These are phyloP conservation scores for Pichia sp. DNA, from an alignment of 1,139 yeast genomes.

Conservation along the genomic window DNA sequence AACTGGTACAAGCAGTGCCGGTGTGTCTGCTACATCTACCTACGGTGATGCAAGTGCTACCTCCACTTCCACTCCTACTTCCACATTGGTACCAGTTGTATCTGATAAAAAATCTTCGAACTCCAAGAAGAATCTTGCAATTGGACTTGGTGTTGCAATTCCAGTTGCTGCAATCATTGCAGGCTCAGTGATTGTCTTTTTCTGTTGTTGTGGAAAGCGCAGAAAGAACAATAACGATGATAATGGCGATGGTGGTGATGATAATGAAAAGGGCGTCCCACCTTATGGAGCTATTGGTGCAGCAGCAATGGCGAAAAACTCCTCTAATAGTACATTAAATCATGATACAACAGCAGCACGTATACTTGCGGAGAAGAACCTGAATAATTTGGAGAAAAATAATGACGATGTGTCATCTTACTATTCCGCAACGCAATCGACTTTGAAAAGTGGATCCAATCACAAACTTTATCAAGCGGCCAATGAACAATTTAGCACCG, in stretches of 20 bases:
- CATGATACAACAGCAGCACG: slow-evolving; percentile 27
- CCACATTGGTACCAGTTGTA: background rate
- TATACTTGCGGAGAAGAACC: slow-evolving; percentile 42
- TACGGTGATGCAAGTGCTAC: slow-evolving; percentile 25
- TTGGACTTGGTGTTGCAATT: slow-evolving; percentile 83
- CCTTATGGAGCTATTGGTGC: slow-evolving; percentile 30
- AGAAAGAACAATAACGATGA: slow-evolving; percentile 30
- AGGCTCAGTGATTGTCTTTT: slow-evolving; percentile 43
- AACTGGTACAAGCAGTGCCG: slow-evolving; percentile 16
- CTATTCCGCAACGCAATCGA: slow-evolving; percentile 20
- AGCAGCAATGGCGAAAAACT: slow-evolving; percentile 28
- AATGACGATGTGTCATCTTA: slow-evolving; percentile 23
- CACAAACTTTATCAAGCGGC: slow-evolving; percentile 11
- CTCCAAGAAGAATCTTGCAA: slow-evolving; percentile 51
- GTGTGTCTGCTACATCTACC: slow-evolving; percentile 20
- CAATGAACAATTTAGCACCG: slow-evolving; percentile 11
- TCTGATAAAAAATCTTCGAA: slow-evolving; percentile 16
- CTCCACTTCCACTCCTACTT: slow-evolving; percentile 14
- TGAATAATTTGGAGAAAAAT: slow-evolving; percentile 34
- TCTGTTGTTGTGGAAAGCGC: slow-evolving; percentile 48
- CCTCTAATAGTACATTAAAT: slow-evolving; percentile 7
- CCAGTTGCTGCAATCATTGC: slow-evolving; percentile 51
- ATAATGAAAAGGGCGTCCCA: background rate
- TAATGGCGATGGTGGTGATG: slow-evolving; percentile 24
- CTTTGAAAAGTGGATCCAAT: slow-evolving; percentile 18